phyloP scores from a whole-genome alignment of 257 asterid genomes.

The Salvia splendens region DNA sequence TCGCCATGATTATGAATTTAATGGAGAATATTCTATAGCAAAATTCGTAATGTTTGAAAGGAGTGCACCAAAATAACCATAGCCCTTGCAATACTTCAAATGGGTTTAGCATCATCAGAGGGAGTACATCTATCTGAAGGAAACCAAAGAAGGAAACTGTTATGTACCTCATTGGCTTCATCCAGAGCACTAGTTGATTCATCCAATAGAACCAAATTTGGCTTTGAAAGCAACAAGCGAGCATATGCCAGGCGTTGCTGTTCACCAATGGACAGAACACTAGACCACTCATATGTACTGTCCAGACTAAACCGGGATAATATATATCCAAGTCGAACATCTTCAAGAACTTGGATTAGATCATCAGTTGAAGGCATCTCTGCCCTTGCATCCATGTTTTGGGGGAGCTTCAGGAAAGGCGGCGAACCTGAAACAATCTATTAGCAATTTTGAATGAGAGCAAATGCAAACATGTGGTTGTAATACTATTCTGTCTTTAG shows the following conservation, averaged over 20 bases:
- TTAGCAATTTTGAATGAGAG: slow-evolving; percentile 15
- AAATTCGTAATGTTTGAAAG: not conserved
- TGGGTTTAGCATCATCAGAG: not conserved
- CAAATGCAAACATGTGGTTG: slow-evolving; percentile 21
- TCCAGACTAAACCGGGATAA: slow-evolving; percentile 66
- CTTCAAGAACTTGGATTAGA: slow-evolving; percentile 59
- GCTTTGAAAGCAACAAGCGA: slow-evolving; percentile 72
- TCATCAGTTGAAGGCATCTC: slow-evolving; percentile 65
- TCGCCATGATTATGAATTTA: not conserved
- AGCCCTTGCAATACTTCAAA: not conserved
- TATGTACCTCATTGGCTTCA: slow-evolving; percentile 77
- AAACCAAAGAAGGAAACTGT: slow-evolving; percentile 8
- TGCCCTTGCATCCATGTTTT: slow-evolving; percentile 34
- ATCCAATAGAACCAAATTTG: slow-evolving; percentile 65
- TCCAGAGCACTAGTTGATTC: slow-evolving; percentile 90
- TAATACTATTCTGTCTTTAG: slow-evolving; percentile 6
- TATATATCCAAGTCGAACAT: slow-evolving; percentile 52
- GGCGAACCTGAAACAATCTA: slow-evolving; percentile 49
- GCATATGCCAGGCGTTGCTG: slow-evolving; percentile 90
- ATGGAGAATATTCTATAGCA: slow-evolving; percentile 8
- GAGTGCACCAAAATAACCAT: slow-evolving; percentile 3
- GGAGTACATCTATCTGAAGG: not conserved
- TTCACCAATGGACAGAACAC: slow-evolving; percentile 87
- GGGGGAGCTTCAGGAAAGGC: slow-evolving; percentile 43
- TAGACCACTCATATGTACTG: slow-evolving; percentile 70